Evolutionary conservation across 768 basidiomycete genomes (phyloP).

Genomic region (Rhizopogon vesiculosus): DNA sequence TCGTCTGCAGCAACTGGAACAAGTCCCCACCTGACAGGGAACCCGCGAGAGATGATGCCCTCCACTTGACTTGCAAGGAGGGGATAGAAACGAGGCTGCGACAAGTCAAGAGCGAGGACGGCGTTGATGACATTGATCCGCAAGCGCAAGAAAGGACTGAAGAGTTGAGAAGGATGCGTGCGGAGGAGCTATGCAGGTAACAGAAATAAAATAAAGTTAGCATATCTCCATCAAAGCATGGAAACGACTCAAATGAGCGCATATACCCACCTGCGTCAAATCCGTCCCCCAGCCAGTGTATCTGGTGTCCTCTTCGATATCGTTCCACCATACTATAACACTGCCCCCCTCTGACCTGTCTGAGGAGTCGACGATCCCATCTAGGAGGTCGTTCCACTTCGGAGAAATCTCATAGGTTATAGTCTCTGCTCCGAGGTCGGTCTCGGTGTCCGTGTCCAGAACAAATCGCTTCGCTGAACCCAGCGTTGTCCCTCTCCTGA

Average conservation of each 20-base stretch:
- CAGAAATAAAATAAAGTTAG: conserved; percentile 1
- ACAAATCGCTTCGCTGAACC: conserved; percentile 9
- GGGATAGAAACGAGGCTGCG: conserved; percentile 50
- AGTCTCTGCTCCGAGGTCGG: conserved; percentile 57
- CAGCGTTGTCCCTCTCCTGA: not conserved
- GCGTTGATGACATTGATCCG: conserved; percentile 81
- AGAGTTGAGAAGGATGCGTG: conserved; percentile 41
- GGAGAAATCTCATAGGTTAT: conserved; percentile 72
- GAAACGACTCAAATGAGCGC: not conserved
- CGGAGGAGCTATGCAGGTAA: conserved; percentile 20
- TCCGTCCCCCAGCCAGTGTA: conserved; percentile 38
- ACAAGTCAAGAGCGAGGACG: conserved; percentile 77
- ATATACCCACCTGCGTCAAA: conserved; percentile 48
- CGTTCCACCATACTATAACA: conserved; percentile 85
- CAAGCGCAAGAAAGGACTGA: conserved; percentile 75
- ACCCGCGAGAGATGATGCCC: conserved; percentile 63
- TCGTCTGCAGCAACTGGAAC: conserved; percentile 64
- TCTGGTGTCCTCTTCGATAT: conserved; percentile 77
- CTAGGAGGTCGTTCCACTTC: conserved; percentile 28
- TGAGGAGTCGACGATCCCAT: conserved; percentile 87
- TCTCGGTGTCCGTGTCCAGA: not conserved
- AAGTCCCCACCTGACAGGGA: conserved; percentile 83
- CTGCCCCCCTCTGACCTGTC: conserved; percentile 77
- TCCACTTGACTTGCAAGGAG: conserved; percentile 63
- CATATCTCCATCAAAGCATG: not conserved